Evolutionary conservation across 2,329 filamentous ascomycete genomes (phyloP).

Genomic region (Cyclaneusma minus): DNA sequence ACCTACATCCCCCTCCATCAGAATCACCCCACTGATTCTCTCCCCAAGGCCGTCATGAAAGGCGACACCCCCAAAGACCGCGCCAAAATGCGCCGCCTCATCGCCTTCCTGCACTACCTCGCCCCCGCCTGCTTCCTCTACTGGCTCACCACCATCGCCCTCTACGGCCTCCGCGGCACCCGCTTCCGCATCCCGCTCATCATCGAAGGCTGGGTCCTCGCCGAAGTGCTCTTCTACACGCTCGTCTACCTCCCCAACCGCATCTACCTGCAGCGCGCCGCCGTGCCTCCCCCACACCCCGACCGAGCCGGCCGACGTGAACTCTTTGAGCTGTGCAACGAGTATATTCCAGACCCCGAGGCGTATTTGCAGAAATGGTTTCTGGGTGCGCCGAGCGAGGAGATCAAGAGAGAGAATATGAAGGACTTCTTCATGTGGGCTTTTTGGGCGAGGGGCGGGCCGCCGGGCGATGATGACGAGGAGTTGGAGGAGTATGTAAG

Average conservation of each 20-base stretch:
- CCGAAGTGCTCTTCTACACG: constrained; percentile 39
- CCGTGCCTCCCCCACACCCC: constrained; percentile 30
- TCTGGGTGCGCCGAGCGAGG: constrained; percentile 29
- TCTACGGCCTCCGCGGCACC: constrained; percentile 16
- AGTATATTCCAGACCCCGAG: constrained; percentile 34
- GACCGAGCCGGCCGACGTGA: constrained; percentile 27
- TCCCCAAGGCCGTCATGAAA: not conserved
- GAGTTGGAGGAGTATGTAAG: constrained; percentile 40
- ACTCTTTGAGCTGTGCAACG: constrained; percentile 34
- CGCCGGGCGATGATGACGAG: constrained; percentile 27
- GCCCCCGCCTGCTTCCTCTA: constrained; percentile 33
- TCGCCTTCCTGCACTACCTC: constrained; percentile 30
- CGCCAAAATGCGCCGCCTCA: constrained; percentile 27
- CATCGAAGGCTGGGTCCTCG: constrained; percentile 25
- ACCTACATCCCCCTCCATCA: no score
- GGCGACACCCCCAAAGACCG: not conserved
- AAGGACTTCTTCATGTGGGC: constrained; percentile 47
- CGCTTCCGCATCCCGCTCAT: constrained; percentile 13
- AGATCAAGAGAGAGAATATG: constrained; percentile 42
- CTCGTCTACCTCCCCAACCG: constrained; percentile 35
- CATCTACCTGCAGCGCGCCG: constrained; percentile 32
- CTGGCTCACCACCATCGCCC: constrained; percentile 19
- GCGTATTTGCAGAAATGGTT: constrained; percentile 43
- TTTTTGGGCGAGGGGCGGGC: constrained; percentile 32
- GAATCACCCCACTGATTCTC: no score